Percentiles rank a stretch among this genome's conserved stretches.
These are phyloP conservation scores for Flaveria bidentis DNA, from an alignment of 129 eudicot genomes.

Conservation along the genomic window DNA sequence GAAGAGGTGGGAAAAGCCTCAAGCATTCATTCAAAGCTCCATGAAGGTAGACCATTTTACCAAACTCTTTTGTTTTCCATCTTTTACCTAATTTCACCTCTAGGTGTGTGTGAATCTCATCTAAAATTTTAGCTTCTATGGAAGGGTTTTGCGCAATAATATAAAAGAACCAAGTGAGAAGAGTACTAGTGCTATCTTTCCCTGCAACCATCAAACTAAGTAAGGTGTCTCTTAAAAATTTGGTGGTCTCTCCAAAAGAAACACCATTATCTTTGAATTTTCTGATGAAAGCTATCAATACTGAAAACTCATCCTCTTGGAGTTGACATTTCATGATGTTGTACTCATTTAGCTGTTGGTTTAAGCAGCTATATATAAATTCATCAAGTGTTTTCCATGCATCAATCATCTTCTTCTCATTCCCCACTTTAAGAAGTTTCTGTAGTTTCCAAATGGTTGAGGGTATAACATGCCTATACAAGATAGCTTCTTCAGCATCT, in stretches of 20 bases:
- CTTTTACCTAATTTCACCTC: not conserved
- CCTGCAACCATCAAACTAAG: slow-evolving; percentile 40
- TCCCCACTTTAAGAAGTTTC: slow-evolving; percentile 36
- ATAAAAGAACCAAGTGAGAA: slow-evolving; percentile 47
- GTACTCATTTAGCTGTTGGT: slow-evolving; percentile 2
- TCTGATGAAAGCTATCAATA: slow-evolving; percentile 9
- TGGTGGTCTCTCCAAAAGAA: not conserved
- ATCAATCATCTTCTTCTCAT: slow-evolving; percentile 35
- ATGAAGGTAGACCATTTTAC: slow-evolving; percentile 37
- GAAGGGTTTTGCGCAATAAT: slow-evolving; percentile 20
- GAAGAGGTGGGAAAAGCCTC: slow-evolving; percentile 40
- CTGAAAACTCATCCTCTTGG: slow-evolving; percentile 17
- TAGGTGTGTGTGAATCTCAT: slow-evolving; percentile 18
- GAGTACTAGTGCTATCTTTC: slow-evolving; percentile 35
- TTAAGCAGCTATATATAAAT: slow-evolving; percentile 10
- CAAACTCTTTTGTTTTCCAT: slow-evolving; percentile 6
- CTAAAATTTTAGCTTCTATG: slow-evolving; percentile 30
- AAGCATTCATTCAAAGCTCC: slow-evolving; percentile 35
- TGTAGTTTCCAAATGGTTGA: slow-evolving; percentile 42
- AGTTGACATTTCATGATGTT: not conserved
- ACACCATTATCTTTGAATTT: not conserved
- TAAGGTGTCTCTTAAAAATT: slow-evolving; percentile 27
- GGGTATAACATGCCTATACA: slow-evolving; percentile 36
- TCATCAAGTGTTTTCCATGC: slow-evolving; percentile 29
- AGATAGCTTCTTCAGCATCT: slow-evolving; percentile 29